Conservation (phyloP, 306 rosid species). For the Prunus mira region DNA sequence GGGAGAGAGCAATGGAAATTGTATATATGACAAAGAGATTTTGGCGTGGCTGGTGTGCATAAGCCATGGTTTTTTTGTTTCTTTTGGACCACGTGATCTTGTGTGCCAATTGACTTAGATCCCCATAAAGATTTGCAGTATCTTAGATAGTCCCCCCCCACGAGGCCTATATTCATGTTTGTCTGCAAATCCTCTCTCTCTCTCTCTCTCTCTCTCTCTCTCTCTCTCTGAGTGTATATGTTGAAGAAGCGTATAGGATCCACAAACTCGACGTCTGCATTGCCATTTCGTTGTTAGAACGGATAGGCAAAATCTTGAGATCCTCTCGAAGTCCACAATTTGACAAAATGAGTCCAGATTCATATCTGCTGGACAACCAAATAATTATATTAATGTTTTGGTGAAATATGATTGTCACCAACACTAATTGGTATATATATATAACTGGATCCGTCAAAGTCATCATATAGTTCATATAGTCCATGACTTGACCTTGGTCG, state of each 20-base stretch:
- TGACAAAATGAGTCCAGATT: conserved; percentile 4
- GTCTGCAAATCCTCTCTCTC: background rate
- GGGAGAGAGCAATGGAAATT: background rate
- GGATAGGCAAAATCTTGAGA: background rate
- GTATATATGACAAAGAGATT: background rate
- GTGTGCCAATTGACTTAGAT: conserved; percentile 31
- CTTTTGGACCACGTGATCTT: conserved; percentile 47
- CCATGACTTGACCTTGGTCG: background rate
- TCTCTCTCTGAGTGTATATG: background rate
- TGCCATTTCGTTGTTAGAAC: conserved; percentile 10
- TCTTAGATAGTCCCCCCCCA: conserved; percentile 54
- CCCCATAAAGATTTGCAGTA: conserved; percentile 70
- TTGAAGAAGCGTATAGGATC: background rate
- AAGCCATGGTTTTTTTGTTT: conserved; percentile 1
- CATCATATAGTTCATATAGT: background rate
- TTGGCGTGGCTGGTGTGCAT: conserved; percentile 22
- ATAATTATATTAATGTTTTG: background rate
- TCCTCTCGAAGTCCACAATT: conserved; percentile 10
- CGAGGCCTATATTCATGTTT: background rate
- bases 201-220: background rate
- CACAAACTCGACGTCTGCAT: background rate
- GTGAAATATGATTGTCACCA: background rate
- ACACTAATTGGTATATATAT: background rate
- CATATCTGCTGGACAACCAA: background rate
- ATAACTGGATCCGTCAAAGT: background rate